Base-by-base conservation (phyloP, 2,329 filamentous ascomycete species). In the Pseudocercospora fuligena region DNA sequence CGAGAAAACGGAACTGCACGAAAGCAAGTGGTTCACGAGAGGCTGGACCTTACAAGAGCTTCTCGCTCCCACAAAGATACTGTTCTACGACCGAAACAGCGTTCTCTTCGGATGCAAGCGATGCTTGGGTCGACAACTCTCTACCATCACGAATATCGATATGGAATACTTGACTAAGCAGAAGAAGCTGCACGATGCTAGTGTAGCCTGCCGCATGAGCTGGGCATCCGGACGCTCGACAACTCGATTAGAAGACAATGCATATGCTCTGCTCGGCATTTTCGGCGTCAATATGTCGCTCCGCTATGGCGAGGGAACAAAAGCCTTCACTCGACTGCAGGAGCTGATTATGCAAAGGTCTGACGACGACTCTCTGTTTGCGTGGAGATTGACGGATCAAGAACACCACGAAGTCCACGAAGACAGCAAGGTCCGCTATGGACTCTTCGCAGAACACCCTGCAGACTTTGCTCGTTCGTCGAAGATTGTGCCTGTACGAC, bases 251-350 rank as follows among this genome's bases (percentile, higher is more conserved):
- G 82, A 84, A 56, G 83, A 84, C 46, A 75, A 75, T n/a, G 81
- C 81, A 0, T 84, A 84, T 47, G 82, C 76, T 9, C 71, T 84
- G 0, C 66, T 84, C 3, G 82, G 82, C 0, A 75, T 84, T 0
- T 84, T 84, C 29, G 74, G 74, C 0, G 75, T 84, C 25, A 78
- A 80, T 43, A 82, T 84, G 78, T 77, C 82, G 0, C 69, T 83
- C 3, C 60, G 83, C 0, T 84, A 84, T 59, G 82, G 82, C 0
- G 76, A 78, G 49, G 66, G 69, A 8, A 61, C 63, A 9, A 73
- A 69, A 19, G 75, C 75, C 8, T 77, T 77, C 33, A 58, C 57
- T 84, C 81, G 61, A 87, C 46, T 73, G 12, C 71, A 73, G 27
- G 67, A 72, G 58, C 69, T 71, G 14, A 72, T 73, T 47, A 66